Conservation (phyloP, 148 eudicot species). For the Vaccinium myrtillus region DNA sequence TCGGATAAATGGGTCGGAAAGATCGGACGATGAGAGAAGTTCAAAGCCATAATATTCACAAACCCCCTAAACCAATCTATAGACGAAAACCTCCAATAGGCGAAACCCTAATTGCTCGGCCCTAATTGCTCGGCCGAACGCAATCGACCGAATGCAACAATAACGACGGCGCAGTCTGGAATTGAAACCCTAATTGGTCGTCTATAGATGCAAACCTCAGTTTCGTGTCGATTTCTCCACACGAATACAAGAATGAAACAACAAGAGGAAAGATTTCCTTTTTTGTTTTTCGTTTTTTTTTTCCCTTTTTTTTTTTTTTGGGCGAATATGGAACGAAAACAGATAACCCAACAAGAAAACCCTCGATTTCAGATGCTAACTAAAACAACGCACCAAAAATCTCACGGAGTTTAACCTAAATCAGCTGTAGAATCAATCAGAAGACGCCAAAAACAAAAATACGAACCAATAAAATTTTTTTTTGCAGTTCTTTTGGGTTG, state of each 20-base stretch:
- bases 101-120: background rate
- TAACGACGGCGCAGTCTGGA: background rate
- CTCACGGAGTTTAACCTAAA: constrained; percentile 55
- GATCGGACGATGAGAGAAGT: constrained; percentile 65
- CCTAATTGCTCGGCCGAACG: background rate
- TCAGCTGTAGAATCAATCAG: constrained; percentile 17
- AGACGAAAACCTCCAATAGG: background rate
- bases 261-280: constrained; percentile 10
- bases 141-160: background rate
- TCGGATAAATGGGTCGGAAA: constrained; percentile 54
- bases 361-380: constrained; percentile 80
- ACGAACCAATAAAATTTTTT: constrained; percentile 16
- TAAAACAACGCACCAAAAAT: constrained; percentile 78
- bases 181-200: background rate
- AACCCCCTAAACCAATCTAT: constrained; percentile 10
- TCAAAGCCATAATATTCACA: constrained; percentile 60
- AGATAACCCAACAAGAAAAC: constrained; percentile 38
- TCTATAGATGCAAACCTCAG: constrained; percentile 6
- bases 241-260: background rate
- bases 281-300: constrained; percentile 18
- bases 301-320: constrained; percentile 14
- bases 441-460: constrained; percentile 7
- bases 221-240: constrained; percentile 9
- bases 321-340: background rate
- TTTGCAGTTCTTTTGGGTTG: background rate